Base-by-base conservation (phyloP, 345 rosid species). In the Cardiospermum halicacabum region DNA sequence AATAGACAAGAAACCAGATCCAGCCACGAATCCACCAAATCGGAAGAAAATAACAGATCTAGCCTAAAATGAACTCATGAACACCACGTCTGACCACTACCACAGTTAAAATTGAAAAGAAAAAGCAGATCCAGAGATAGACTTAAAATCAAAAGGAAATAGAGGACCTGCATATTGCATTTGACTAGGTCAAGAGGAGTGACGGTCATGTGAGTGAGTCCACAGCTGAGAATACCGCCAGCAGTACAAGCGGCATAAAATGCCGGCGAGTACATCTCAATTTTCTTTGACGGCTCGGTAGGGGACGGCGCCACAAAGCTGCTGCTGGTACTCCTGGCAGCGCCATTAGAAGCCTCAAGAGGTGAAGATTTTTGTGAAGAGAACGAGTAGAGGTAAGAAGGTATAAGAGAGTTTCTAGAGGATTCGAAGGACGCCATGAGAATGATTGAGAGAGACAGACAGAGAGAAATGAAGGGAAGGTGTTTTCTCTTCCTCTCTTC, bases 101-200 rank as follows among this genome's bases (percentile, higher is more conserved):
- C 36, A 34, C 56, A 30, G n/a, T 40, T 47, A 49, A 68, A 40
- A 32, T 39, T n/a, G 7, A 37, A 3, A 21, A 27, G 59, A 59
- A 25, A 36, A n/a, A 16, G 28, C 34, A 56, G 73, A 69, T 74
- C 34, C 5, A 31, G 18, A 22, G 22, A 47, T 47, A 40, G 39
- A 34, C 3, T 5, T 5, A 34, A 34, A 7, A 34, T 5, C 9
- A 34, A 10, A 4, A 34, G 39, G 39, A 25, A 39, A 34, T 24
- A 36, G 11, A 5, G 45, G 12, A 91, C 99, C 96, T 95, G 99
- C 98, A 95, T 95, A 74, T 95, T 95, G 63, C 99, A 91, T 82
- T 95, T 95, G 87, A 95, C 96, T 30, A 91, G 96, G 72, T 95
- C 99, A 65, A 95, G 99, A 65, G 99, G 99, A 63, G 99, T 95